A percentile compares a stretch with the other conserved stretches of the same genome.
These are phyloP conservation scores for Russula brevipes DNA, from an alignment of 768 basidiomycete genomes.

Conservation along the genomic window DNA sequence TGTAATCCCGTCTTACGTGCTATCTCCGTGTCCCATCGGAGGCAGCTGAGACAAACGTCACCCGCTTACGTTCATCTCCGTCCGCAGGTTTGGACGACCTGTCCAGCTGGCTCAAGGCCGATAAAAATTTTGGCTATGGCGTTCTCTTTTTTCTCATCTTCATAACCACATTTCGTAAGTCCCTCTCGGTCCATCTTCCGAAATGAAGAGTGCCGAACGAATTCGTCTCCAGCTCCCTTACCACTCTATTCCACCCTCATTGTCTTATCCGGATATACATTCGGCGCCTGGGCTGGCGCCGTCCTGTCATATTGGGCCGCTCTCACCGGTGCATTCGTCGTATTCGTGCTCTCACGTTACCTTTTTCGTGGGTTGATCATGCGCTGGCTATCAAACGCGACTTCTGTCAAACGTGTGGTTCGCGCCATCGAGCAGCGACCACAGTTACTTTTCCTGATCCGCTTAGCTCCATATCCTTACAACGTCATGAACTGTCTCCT, in stretches of 20 bases:
- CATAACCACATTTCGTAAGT: constrained; percentile 81
- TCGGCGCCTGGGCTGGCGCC: constrained; percentile 78
- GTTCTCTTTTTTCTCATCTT: constrained; percentile 80
- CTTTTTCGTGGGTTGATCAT: constrained; percentile 67
- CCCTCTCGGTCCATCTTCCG: constrained; percentile 22
- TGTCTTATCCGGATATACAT: constrained; percentile 87
- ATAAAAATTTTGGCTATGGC: constrained; percentile 68
- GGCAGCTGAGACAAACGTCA: neutral
- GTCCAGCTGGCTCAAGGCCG: constrained; percentile 68
- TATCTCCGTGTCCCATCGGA: constrained; percentile 15
- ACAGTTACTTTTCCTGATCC: constrained; percentile 83
- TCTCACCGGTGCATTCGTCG: constrained; percentile 74
- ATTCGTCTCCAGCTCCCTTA: constrained; percentile 57
- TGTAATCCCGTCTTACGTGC: constrained; percentile 8
- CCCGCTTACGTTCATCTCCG: constrained; percentile 21
- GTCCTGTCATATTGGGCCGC: constrained; percentile 85
- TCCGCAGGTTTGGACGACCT: constrained; percentile 71
- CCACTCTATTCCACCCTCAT: constrained; percentile 93
- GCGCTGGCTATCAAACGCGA: constrained; percentile 64
- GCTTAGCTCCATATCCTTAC: constrained; percentile 87
- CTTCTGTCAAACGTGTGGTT: constrained; percentile 73
- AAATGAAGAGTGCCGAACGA: constrained; percentile 12
- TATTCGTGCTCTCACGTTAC: constrained; percentile 73
- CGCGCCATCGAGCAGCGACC: constrained; percentile 85
- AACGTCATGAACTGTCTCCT: constrained; percentile 95